These are phyloP conservation scores for Allomyces arbusculus DNA, from an alignment of 192 early-diverging fungal species.

Conservation along the genomic window DNA sequence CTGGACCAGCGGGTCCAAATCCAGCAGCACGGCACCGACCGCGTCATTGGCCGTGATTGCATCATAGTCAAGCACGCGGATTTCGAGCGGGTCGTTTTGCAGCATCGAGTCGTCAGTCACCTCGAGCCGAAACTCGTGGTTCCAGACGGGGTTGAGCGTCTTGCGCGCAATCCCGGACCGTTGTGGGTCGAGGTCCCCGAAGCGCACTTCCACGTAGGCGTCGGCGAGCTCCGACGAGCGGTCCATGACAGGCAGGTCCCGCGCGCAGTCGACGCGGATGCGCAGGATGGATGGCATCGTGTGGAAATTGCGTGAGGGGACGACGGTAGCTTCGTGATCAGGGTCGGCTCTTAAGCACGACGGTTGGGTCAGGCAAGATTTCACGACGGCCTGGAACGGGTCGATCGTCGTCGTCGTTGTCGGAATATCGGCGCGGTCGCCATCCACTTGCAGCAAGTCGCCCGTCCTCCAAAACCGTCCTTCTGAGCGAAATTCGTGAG, in stretches of 20 bases:
- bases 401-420: too few species aligned
- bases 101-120: slow-evolving; percentile 52
- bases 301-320: too few species aligned
- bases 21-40: slow-evolving; percentile 56
- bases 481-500: too few species aligned
- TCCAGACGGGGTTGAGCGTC: slow-evolving; percentile 65
- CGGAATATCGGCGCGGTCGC: too few species aligned
- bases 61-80: slow-evolving; percentile 57
- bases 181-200: slow-evolving; percentile 44
- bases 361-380: too few species aligned
- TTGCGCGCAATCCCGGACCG: slow-evolving; percentile 41
- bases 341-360: too few species aligned
- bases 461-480: too few species aligned
- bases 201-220: slow-evolving; percentile 63
- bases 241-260: slow-evolving; percentile 71
- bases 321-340: too few species aligned
- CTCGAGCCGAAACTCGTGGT: slow-evolving; percentile 60
- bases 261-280: slow-evolving; percentile 41
- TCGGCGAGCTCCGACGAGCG: slow-evolving; percentile 55
- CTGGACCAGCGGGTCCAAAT: slow-evolving; percentile 52
- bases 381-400: too few species aligned
- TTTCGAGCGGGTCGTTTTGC: slow-evolving; percentile 64
- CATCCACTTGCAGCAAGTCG: too few species aligned
- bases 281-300: slow-evolving; percentile 58
- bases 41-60: slow-evolving; percentile 51